These are phyloP conservation scores for Chlorella sp. DNA, from an alignment of 139 green algal species.

Conservation along the genomic window DNA sequence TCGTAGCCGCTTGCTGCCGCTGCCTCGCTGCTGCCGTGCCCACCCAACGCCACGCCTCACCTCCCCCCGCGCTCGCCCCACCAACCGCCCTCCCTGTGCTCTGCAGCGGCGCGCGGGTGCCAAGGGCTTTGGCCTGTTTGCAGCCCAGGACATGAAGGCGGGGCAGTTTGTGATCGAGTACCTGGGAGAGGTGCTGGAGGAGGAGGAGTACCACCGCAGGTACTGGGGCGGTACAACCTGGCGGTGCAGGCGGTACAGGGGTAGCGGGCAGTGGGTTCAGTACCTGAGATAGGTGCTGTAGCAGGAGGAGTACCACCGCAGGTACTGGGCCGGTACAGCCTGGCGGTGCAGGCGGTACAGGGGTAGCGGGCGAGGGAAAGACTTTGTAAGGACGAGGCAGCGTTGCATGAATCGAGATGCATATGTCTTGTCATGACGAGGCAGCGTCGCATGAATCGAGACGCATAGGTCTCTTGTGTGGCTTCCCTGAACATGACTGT, in stretches of 20 bases:
- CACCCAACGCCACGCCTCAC: neutral
- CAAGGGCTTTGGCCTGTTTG: slow-evolving; percentile 94
- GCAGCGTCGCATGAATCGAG: too few species aligned
- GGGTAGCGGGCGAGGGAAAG: too few species aligned
- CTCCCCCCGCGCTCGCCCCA: neutral
- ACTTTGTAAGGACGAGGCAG: too few species aligned
- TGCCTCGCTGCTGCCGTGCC: neutral
- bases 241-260: neutral
- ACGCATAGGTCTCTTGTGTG: too few species aligned
- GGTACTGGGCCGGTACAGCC: slow-evolving; percentile 37
- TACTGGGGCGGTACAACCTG: neutral
- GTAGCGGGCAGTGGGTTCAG: slow-evolving; percentile 64
- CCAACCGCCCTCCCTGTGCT: neutral
- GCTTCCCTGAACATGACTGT: neutral
- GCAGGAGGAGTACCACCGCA: slow-evolving; percentile 88
- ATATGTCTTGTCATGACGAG: too few species aligned
- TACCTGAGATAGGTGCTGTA: slow-evolving; percentile 96
- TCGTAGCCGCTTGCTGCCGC: neutral
- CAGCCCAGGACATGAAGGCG: slow-evolving; percentile 71
- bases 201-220: slow-evolving; percentile 90
- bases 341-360: too few species aligned
- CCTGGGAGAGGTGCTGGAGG: slow-evolving; percentile 96
- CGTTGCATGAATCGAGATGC: too few species aligned
- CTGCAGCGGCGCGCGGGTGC: slow-evolving; percentile 76
- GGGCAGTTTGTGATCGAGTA: slow-evolving; percentile 98